Conservation (phyloP, 495 filamentous ascomycete species). For the Lophiotrema nucula region DNA sequence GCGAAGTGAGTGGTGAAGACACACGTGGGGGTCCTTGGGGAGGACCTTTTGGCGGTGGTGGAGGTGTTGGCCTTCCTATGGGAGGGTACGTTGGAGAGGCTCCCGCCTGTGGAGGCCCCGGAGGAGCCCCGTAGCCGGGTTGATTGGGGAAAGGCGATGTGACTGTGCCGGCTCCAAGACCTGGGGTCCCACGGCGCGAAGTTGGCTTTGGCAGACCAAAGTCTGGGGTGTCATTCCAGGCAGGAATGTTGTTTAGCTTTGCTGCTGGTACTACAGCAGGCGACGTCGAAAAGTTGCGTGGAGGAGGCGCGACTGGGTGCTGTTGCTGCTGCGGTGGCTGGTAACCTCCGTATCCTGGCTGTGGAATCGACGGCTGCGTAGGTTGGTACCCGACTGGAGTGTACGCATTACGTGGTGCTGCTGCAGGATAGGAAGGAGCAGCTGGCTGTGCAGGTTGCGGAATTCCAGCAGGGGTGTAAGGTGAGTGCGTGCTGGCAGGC, state of each 20-base stretch:
- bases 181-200: slow-evolving; percentile 70
- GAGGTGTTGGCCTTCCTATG: slow-evolving; percentile 48
- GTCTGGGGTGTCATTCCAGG: slow-evolving; percentile 92
- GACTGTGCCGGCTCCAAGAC: slow-evolving; percentile 54
- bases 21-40: slow-evolving; percentile 53
- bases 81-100: slow-evolving; percentile 46
- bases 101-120: slow-evolving; percentile 33
- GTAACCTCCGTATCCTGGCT: slow-evolving; percentile 35
- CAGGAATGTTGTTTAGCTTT: slow-evolving; percentile 64
- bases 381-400: slow-evolving; percentile 57
- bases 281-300: slow-evolving; percentile 57
- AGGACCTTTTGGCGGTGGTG: slow-evolving; percentile 57
- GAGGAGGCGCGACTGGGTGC: slow-evolving; percentile 54
- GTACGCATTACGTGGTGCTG: slow-evolving; percentile 56
- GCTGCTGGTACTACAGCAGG: slow-evolving; percentile 64
- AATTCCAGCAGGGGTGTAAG: slow-evolving; percentile 33
- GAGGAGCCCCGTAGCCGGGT: slow-evolving; percentile 40
- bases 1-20: slow-evolving; percentile 48
- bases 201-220: slow-evolving; percentile 72
- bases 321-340: slow-evolving; percentile 39
- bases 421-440: slow-evolving; percentile 9
- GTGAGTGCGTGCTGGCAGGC: slow-evolving; percentile 18
- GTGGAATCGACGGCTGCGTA: slow-evolving; percentile 40
- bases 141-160: slow-evolving; percentile 69
- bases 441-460: slow-evolving; percentile 9